Base-by-base conservation (phyloP, 768 basidiomycete species). In the Tricholoma furcatifolium region DNA sequence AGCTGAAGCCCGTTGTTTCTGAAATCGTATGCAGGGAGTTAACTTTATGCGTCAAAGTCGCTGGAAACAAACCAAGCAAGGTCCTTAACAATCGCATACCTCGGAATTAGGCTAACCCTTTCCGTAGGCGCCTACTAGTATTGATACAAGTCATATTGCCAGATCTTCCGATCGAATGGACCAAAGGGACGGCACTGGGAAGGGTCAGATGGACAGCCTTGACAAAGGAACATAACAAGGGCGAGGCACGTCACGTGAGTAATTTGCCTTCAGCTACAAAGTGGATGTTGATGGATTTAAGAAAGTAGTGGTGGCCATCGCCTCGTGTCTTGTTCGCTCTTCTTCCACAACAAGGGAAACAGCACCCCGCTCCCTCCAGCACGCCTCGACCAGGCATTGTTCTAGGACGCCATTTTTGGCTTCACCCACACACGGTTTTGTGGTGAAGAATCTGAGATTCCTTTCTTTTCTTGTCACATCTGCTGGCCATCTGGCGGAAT, bases 261-360 rank as follows among this genome's bases (percentile, higher is more conserved):
- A 30, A 44, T 47, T 53, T 45, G 47, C 38, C 53, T 50, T 48
- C 36, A 55, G 58, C 54, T 42, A 47, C 40, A 52, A 51, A 48
- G 8, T 43, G 38, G 51, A 45, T 38, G 34, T 57, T 53, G 57
- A 62, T 62, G 54, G 56, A 55, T 48, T 59, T 40, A 47, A 50
- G 56, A 53, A 51, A 38, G 54, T 60, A 47, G 49, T 57, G n/a
- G n/a, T n/a, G n/a, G n/a, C n/a, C 54, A 64, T 61, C 61, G 64
- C 68, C 70, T 70, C 70, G 70, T 49, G 57, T 54, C 64, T 61
- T 60, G 72, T 62, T 55, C 18, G 38, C 14, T 11, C 40, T 45
- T 51, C 17, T 54, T 47, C 55, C 59, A 32, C 41, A 50, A 31
- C 30, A 5, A 32, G 21, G 15, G 27, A 8, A n/a, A 8, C 32